These are phyloP conservation scores for Candida rishiriensis DNA, from an alignment of 805 yeast genomes.

Conservation along the genomic window DNA sequence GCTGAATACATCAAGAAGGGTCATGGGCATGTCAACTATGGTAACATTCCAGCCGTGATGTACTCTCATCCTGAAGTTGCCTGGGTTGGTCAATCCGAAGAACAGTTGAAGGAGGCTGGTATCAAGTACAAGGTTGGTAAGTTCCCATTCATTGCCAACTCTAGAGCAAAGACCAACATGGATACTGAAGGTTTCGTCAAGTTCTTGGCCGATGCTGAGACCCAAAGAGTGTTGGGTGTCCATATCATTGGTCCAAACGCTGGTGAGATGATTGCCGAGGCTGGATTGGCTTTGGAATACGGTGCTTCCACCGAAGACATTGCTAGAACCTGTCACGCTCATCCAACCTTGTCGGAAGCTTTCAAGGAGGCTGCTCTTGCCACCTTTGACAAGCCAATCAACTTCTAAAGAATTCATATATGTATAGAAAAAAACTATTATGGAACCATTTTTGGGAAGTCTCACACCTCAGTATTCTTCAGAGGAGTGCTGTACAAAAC, in stretches of 20 bases:
- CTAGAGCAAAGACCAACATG: constrained; percentile 97
- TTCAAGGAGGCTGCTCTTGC: constrained; percentile 97
- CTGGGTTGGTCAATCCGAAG: constrained; percentile 97
- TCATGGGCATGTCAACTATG: constrained; percentile 97
- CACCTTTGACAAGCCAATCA: constrained; percentile 86
- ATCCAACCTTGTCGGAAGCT: constrained; percentile 97
- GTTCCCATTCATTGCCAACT: constrained; percentile 98
- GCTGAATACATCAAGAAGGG: constrained; percentile 91
- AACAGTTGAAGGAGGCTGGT: constrained; percentile 90
- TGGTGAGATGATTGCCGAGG: constrained; percentile 99
- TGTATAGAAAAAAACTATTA: too few relatives aligned
- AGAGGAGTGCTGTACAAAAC: too few relatives aligned
- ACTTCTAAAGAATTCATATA: constrained; percentile 45
- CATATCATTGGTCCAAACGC: constrained; percentile 98
- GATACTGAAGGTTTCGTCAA: constrained; percentile 98
- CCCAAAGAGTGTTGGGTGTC: constrained; percentile 92
- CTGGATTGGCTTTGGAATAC: constrained; percentile 94
- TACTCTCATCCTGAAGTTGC: constrained; percentile 99
- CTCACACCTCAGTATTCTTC: too few relatives aligned
- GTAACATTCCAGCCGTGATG: constrained; percentile 97
- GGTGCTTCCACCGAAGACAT: constrained; percentile 98
- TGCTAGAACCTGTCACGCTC: constrained; percentile 97
- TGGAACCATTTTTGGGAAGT: too few relatives aligned
- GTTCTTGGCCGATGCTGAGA: constrained; percentile 92
- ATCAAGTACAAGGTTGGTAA: constrained; percentile 91